Base-by-base conservation (phyloP, 345 rosid genomes). In the Linum lewisii region DNA sequence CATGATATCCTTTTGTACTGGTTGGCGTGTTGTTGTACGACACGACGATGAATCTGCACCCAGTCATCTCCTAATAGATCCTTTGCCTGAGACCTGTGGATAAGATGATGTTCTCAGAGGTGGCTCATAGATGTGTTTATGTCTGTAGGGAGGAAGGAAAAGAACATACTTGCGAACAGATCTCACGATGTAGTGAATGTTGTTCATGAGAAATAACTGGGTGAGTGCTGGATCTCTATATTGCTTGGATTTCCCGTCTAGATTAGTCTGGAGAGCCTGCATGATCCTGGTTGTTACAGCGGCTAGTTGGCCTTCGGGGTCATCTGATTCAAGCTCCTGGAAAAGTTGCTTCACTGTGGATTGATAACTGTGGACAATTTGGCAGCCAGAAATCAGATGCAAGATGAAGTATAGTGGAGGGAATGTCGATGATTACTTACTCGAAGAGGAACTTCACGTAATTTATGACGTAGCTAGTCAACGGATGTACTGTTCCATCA, bases 401-500 rank as follows among this genome's bases (percentile, higher is more conserved):
- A 29, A 24, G 47, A 59, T 59, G 9, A 21, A 60, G 5, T 24
- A 13, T 23, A 23, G 7, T 56, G 25, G 4, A 51, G 34, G 42
- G 54, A 22, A 25, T 36, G 51, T 37, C 20, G 42, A 51, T 45
- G 10, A 20, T 18, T 58, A 75, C 99, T 81, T 77, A 89, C 99
- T 93, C 99, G 6, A 86, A 93, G 37, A 93, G 79, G 70, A 93
- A 89, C 73, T 93, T 93, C 56, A 93, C 96, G 21, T 93, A 89
- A 64, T 93, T 89, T 64, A 93, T 93, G 60, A 93, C 95, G 51
- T 93, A 93, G 88, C 97, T 93, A 24, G 97, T 93, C 67, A 93
- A 77, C 26, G 99, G 99, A 76, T 93, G 97, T 25, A 93, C 95
- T 1, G 99, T 89, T 79, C 99, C 99, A 73, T 93, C 99, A 66